Percentiles rank a stretch among this genome's conserved stretches.
Evolutionary conservation across 495 filamentous ascomycete species (phyloP).

Genomic region (Hypoxylon trugodes): DNA sequence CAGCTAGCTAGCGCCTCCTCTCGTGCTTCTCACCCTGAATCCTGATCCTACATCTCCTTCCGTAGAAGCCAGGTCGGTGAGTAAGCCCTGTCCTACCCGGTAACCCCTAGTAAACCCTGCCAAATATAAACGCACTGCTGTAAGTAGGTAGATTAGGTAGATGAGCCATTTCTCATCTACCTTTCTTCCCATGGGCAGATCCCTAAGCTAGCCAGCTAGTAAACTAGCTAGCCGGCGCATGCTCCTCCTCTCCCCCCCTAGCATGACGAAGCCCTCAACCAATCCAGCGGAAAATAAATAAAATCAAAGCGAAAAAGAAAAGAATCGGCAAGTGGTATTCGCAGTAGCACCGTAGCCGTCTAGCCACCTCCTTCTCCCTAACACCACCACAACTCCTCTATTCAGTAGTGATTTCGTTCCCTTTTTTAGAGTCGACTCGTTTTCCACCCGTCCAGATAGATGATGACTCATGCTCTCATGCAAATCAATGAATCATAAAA

Average conservation of each 20-base stretch:
- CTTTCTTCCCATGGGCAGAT: not conserved
- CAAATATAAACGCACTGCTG: constrained; percentile 1
- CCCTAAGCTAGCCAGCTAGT: not conserved
- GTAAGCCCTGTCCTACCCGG: constrained; percentile 6
- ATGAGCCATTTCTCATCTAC: not conserved
- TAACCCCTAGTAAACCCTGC: not conserved
- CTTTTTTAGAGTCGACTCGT: constrained; percentile 14
- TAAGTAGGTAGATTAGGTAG: not conserved
- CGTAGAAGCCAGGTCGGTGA: constrained; percentile 25
- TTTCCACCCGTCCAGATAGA: constrained; percentile 13
- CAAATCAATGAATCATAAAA: constrained; percentile 13
- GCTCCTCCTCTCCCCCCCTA: not conserved
- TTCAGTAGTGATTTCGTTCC: constrained; percentile 1
- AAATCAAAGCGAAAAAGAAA: constrained; percentile 17
- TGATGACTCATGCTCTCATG: constrained; percentile 23
- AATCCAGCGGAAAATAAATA: constrained; percentile 12
- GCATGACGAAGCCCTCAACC: not conserved
- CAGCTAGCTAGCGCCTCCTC: constrained; percentile 14
- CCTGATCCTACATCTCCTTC: too few relatives aligned
- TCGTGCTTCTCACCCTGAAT: too few relatives aligned
- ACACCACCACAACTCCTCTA: constrained; percentile 26
- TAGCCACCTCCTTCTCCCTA: too few relatives aligned
- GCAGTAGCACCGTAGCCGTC: constrained; percentile 6
- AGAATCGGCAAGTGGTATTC: constrained; percentile 21
- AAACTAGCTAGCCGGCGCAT: not conserved